Percentiles rank a stretch among this genome's conserved stretches.
These are phyloP conservation scores for Escallonia herrerae DNA, from an alignment of 129 eudicot genomes.

Conservation along the genomic window DNA sequence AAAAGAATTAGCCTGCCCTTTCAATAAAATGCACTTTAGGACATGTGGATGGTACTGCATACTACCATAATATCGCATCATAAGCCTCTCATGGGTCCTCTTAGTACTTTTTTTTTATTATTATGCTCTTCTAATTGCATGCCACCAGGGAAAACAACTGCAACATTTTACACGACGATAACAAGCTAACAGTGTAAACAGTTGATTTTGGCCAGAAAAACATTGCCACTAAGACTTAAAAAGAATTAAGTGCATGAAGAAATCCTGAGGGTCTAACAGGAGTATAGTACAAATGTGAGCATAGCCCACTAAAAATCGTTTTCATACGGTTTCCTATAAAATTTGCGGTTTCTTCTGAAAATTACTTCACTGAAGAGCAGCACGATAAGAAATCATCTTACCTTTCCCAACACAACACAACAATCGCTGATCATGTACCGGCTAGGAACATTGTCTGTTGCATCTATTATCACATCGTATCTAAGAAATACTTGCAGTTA, in stretches of 20 bases:
- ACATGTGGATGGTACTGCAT: too few species aligned
- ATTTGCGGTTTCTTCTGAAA: neutral
- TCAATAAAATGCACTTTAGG: neutral
- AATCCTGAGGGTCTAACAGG: neutral
- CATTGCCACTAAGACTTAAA: neutral
- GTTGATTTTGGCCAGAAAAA: neutral
- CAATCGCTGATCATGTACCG: constrained; percentile 97
- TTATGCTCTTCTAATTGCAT: neutral
- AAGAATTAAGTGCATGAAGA: neutral
- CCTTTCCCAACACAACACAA: constrained; percentile 95
- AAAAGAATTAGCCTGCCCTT: neutral
- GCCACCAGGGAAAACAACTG: neutral
- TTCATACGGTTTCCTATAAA: neutral
- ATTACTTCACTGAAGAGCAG: neutral
- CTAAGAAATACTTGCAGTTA: constrained; percentile 38
- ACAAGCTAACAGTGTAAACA: neutral
- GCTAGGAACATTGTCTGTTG: constrained; percentile 94
- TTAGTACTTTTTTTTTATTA: too few species aligned
- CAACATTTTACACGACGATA: too few species aligned
- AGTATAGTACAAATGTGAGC: neutral
- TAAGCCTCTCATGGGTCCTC: too few species aligned
- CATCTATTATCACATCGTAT: constrained; percentile 86
- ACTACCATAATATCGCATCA: too few species aligned
- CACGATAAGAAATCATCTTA: constrained; percentile 21
- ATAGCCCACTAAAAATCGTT: neutral